Conservation (phyloP, 805 yeast species). For the Torulaspora franciscae region DNA sequence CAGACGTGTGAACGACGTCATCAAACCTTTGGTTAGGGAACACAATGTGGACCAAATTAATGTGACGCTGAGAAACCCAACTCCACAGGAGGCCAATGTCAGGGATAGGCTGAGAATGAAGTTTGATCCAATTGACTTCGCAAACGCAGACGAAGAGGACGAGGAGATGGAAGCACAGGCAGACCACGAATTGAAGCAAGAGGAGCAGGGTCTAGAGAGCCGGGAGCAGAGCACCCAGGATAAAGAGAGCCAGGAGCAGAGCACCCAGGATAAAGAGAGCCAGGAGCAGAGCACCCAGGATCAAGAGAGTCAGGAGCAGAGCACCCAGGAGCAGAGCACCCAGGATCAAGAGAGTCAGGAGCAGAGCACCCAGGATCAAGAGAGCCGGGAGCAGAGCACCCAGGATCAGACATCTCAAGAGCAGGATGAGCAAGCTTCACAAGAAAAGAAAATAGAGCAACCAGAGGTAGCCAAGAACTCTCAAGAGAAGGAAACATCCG, state of each 20-base stretch:
- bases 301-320: too few relatives aligned
- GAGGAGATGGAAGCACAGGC: slow-evolving; percentile 10
- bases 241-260: not conserved
- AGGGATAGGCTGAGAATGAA: slow-evolving; percentile 57
- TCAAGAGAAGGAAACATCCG: too few relatives aligned
- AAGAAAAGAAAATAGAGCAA: too few relatives aligned
- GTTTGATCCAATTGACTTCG: slow-evolving; percentile 65
- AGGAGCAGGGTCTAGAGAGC: too few relatives aligned
- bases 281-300: not conserved
- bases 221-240: not conserved
- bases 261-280: not conserved
- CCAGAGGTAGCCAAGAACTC: too few relatives aligned
- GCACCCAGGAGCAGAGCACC: too few relatives aligned
- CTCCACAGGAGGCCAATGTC: slow-evolving; percentile 50
- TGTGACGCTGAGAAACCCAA: slow-evolving; percentile 57
- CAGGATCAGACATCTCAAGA: not conserved
- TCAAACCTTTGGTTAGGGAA: slow-evolving; percentile 43
- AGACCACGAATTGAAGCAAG: not conserved
- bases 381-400: not conserved
- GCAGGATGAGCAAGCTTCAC: not conserved
- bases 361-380: not conserved
- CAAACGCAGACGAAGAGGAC: slow-evolving; percentile 33
- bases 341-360: not conserved
- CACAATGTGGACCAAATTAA: slow-evolving; percentile 53
- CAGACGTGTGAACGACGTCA: slow-evolving; percentile 57